Evolutionary conservation across 129 eudicot genomes (phyloP).

Genomic region (Mikania micrantha): DNA sequence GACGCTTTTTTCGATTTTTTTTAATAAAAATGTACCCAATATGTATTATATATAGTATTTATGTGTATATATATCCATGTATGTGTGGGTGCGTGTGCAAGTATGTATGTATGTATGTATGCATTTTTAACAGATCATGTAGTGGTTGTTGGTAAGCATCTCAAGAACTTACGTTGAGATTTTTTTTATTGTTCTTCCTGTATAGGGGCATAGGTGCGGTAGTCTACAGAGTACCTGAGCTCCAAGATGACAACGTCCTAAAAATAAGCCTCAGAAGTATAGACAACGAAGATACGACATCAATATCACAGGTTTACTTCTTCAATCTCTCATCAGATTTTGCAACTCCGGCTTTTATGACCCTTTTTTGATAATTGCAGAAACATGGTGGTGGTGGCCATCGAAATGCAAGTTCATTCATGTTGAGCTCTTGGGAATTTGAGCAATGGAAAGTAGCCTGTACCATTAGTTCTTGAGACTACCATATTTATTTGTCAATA

Average conservation of each 20-base stretch:
- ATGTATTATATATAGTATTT: too few species aligned
- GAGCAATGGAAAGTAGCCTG: slow-evolving; percentile 54
- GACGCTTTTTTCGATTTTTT: too few species aligned
- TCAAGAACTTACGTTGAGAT: not conserved
- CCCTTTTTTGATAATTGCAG: slow-evolving; percentile 22
- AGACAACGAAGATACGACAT: slow-evolving; percentile 60
- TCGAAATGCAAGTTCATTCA: slow-evolving; percentile 82
- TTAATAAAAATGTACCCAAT: too few species aligned
- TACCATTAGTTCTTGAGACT: slow-evolving; percentile 11
- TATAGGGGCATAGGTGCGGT: slow-evolving; percentile 82
- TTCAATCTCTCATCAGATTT: not conserved
- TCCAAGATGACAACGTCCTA: slow-evolving; percentile 44
- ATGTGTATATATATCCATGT: too few species aligned
- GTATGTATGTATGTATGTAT: too few species aligned
- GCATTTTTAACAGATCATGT: not conserved
- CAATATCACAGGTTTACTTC: slow-evolving; percentile 59
- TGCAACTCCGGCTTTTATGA: not conserved
- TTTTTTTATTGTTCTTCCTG: not conserved
- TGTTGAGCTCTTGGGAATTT: slow-evolving; percentile 47
- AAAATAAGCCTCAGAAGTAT: slow-evolving; percentile 81
- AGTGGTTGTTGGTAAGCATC: not conserved
- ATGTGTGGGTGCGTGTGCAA: too few species aligned
- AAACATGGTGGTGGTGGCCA: slow-evolving; percentile 91
- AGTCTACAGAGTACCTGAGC: slow-evolving; percentile 72
- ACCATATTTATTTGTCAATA: too few species aligned